Conservation (phyloP, 495 filamentous ascomycete species). For the Hypoxylon rickii region DNA sequence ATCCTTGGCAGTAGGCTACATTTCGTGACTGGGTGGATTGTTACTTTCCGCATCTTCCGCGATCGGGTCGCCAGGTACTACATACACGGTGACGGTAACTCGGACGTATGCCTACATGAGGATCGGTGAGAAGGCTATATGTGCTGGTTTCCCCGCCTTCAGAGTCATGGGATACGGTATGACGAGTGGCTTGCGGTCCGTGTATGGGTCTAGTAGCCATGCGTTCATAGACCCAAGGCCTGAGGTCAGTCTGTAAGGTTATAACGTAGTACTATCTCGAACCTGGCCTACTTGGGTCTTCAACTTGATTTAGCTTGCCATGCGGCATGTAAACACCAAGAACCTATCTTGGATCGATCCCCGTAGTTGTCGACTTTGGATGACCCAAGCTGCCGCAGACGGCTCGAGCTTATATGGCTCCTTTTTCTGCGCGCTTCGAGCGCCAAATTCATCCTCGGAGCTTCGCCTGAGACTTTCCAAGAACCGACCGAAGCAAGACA, state of each 20-base stretch:
- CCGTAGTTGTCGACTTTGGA: no score
- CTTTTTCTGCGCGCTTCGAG: no score
- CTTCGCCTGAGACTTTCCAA: no score
- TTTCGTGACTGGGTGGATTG: conserved; percentile 4
- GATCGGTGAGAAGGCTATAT: conserved; percentile 1
- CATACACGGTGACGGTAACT: background rate
- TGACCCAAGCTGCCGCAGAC: no score
- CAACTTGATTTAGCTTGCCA: no score
- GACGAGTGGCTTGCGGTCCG: conserved; percentile 1
- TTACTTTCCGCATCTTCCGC: conserved; percentile 27
- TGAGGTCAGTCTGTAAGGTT: conserved; percentile 15
- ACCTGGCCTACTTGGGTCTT: background rate
- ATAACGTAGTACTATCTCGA: conserved; percentile 5
- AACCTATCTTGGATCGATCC: no score
- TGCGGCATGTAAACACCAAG: no score
- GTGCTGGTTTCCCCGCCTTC: conserved; percentile 10
- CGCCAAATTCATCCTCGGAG: no score
- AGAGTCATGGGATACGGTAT: background rate
- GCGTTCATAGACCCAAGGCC: background rate
- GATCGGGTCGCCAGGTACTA: conserved; percentile 4
- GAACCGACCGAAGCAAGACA: background rate
- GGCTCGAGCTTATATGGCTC: no score
- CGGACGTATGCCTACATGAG: background rate
- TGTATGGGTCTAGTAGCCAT: conserved; percentile 1
- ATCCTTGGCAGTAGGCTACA: conserved; percentile 17